Evolutionary conservation across 768 basidiomycete genomes (phyloP).

Genomic region (Auriscalpium microsporum): DNA sequence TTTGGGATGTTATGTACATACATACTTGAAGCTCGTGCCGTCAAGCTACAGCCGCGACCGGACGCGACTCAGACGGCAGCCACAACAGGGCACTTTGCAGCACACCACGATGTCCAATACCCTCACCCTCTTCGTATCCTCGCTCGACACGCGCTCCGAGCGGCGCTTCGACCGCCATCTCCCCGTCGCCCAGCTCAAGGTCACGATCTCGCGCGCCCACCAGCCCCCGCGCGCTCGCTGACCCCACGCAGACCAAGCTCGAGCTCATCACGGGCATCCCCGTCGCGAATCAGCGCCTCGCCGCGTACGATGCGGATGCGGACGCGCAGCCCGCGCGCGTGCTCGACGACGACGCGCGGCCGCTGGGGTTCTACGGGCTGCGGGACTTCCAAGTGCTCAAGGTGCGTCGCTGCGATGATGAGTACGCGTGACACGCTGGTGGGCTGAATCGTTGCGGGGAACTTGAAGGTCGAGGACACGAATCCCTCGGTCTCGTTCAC

Average conservation of each 20-base stretch:
- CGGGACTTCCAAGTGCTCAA: conserved; percentile 74
- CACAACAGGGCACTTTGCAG: background rate
- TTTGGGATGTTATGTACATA: too few relatives aligned
- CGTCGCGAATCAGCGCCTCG: conserved; percentile 58
- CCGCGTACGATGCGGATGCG: conserved; percentile 50
- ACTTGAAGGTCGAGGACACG: conserved; percentile 68
- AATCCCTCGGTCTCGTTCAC: conserved; percentile 71
- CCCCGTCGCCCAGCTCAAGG: conserved; percentile 79
- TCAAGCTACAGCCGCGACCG: too few relatives aligned
- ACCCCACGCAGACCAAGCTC: conserved; percentile 41
- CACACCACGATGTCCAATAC: conserved; percentile 30
- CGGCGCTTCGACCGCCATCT: conserved; percentile 71
- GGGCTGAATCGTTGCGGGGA: background rate
- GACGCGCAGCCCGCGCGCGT: conserved; percentile 40
- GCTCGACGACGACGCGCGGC: conserved; percentile 58
- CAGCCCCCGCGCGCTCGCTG: background rate
- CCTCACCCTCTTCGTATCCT: conserved; percentile 70
- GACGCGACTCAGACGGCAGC: too few relatives aligned
- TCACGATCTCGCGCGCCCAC: conserved; percentile 20
- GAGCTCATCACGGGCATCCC: conserved; percentile 91
- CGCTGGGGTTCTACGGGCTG: conserved; percentile 68
- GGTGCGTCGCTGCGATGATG: conserved; percentile 32
- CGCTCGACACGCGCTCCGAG: conserved; percentile 87
- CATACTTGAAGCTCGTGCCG: too few relatives aligned
- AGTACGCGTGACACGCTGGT: background rate